Base-by-base conservation (phyloP, 106 monocot species). In the Triglochin maritima region DNA sequence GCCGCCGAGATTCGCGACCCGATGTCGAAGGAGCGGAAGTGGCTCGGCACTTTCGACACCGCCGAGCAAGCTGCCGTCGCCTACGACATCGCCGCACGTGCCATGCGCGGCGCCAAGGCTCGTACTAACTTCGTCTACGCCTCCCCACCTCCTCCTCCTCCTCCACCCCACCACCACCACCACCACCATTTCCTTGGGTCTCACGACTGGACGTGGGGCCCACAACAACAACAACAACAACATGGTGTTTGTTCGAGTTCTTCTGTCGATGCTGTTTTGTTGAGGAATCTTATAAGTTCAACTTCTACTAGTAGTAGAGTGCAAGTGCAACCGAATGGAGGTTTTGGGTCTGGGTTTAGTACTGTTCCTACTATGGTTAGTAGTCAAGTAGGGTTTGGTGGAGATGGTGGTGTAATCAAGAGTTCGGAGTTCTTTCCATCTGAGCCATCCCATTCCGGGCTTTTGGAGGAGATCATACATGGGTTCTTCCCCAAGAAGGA, bases 91-190 rank as follows among this genome's bases (percentile, higher is more conserved):
- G 76, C 76, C 46, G 76, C 76, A 9, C 68, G 76, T 1, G 69
- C 68, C 62, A 76, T 76, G 76, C 49, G 76, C 10, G 76, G 76
- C 41, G 9, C 63, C 62, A 60, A 69, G 15, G 76, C 76, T 4
- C 68, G 76, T 53, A 76, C 76, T 62, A 76, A 76, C 69, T 76
- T 76, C 69, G 5, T 48, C 76, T 76, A 76, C 56, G 62, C 76
- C 2, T 54, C 75, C 1, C 8, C 75, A 6, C 52, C 69, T 4
- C 49, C 65, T 4, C 43, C 50, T 3, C 57, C 63, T 5, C 47
- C 47, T 49, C 49, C 60, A 2, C 5, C 54, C 63, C 41, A 13
- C 62, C 11, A 47, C 49, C 11, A 4, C 4, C 57, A 46, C 47
- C 47, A 43, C 2, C 57, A 46, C 47, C 47, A 43, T 0, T 53